Conservation (phyloP, 2,329 filamentous ascomycete genomes). For the Diaporthe aspalathi region DNA sequence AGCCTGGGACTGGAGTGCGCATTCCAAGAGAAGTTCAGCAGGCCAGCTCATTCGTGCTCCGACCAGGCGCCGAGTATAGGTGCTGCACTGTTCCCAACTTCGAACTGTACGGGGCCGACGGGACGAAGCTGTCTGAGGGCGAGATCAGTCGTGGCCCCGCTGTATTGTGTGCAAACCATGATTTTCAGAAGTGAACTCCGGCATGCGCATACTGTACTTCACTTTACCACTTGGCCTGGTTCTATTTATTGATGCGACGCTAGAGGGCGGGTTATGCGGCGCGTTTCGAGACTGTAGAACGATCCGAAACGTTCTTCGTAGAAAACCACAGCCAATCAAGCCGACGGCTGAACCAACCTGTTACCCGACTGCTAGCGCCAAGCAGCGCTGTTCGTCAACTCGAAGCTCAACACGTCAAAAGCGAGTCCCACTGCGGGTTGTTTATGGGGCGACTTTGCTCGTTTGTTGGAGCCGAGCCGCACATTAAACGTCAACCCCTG, state of each 20-base stretch:
- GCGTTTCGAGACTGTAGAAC: slow-evolving; percentile 28
- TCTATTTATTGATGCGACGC: slow-evolving; percentile 23
- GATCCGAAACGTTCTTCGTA: slow-evolving; percentile 21
- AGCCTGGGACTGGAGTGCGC: neutral
- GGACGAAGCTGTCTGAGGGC: neutral
- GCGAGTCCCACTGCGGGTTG: slow-evolving; percentile 16
- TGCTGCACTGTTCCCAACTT: neutral
- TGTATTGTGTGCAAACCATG: neutral
- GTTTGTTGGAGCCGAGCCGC: slow-evolving; percentile 12
- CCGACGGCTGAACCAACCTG: slow-evolving; percentile 15
- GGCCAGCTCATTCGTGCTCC: neutral
- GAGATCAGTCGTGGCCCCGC: neutral
- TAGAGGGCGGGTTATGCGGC: neutral
- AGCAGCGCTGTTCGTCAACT: slow-evolving; percentile 13
- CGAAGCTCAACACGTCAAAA: slow-evolving; percentile 29
- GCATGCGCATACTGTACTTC: neutral
- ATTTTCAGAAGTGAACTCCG: neutral
- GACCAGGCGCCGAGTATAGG: too few species aligned
- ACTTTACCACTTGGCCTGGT: neutral
- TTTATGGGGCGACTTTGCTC: slow-evolving; percentile 27
- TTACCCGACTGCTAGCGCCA: slow-evolving; percentile 23
- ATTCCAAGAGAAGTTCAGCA: neutral
- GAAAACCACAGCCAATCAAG: slow-evolving; percentile 26
- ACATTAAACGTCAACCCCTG: slow-evolving; percentile 14
- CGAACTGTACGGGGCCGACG: neutral